These are phyloP conservation scores for Reutealis trisperma DNA, from an alignment of 345 rosid species.

Conservation along the genomic window DNA sequence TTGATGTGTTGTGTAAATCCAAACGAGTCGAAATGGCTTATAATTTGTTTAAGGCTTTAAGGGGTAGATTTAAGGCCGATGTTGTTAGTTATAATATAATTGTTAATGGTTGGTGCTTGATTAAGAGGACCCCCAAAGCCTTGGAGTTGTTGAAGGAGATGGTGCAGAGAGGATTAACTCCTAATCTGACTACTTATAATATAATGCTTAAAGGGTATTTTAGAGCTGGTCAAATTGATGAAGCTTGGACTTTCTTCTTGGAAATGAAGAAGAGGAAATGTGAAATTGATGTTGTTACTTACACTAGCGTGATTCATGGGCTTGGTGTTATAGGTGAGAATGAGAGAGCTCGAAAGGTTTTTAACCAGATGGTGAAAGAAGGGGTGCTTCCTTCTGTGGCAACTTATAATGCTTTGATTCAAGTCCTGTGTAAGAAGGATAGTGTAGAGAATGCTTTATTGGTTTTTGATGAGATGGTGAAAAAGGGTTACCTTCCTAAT, in stretches of 20 bases:
- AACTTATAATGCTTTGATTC: slow-evolving; percentile 85
- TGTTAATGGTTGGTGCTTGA: slow-evolving; percentile 91
- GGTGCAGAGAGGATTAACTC: slow-evolving; percentile 68
- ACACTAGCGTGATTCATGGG: slow-evolving; percentile 77
- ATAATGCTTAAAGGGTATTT: slow-evolving; percentile 81
- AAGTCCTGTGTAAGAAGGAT: slow-evolving; percentile 90
- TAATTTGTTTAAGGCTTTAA: slow-evolving; percentile 57
- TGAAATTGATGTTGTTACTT: slow-evolving; percentile 74
- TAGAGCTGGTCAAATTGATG: slow-evolving; percentile 70
- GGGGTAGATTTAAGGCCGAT: slow-evolving; percentile 71
- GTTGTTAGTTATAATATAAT: slow-evolving; percentile 71
- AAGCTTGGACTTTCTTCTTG: slow-evolving; percentile 80
- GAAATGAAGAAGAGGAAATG: slow-evolving; percentile 87
- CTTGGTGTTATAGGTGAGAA: slow-evolving; percentile 77
- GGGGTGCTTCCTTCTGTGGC: slow-evolving; percentile 87
- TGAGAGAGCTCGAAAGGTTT: slow-evolving; percentile 58
- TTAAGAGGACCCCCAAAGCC: slow-evolving; percentile 73
- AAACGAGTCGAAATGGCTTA: slow-evolving; percentile 75
- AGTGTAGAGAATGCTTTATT: slow-evolving; percentile 65
- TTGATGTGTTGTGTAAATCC: slow-evolving; percentile 76
- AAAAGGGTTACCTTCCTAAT: slow-evolving; percentile 72
- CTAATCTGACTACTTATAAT: slow-evolving; percentile 67
- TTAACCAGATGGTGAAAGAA: slow-evolving; percentile 63
- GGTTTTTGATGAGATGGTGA: slow-evolving; percentile 77
- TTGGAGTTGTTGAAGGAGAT: slow-evolving; percentile 81